Evolutionary conservation across 2,329 filamentous ascomycete species (phyloP), one percentile per base, ranked within the genome.

Genomic region (Sclerotiophoma versabilis): DNA sequence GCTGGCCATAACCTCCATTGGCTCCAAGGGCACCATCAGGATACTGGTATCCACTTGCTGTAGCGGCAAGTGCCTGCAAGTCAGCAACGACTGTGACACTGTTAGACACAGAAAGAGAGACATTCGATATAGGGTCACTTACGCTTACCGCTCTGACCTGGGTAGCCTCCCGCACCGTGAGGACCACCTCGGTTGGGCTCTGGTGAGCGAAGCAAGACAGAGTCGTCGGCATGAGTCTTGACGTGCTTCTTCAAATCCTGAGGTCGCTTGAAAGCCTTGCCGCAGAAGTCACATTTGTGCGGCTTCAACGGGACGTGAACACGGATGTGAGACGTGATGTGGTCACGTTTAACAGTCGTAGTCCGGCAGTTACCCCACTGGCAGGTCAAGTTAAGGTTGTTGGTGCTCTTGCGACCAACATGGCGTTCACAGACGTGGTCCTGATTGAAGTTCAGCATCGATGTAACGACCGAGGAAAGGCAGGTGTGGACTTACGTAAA

Each of bases 171-270:
- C 25, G 64, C 70, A 44, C 69, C 71, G 52, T 74, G 72, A 26
- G 67, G 65, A 54, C 70, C 74, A 58, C 76, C 74, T 69, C 78
- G 76, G 65, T 81, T 82, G 22, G 85, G 83, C 66, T 87, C 84
- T 4, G 86, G 86, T 37, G 85, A 88, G 65, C 84, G 82, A 57
- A 86, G 81, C 58, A 86, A 81, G 33, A 96, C 91, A 34, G 92
- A 96, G 78, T 97, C 93, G 72, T 98, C 93, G 67, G 93, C 93
- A 74, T 98, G 93, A 4, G 93, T 98, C 87, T 98, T 99, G 77
- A 98, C 92, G 76, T 99, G 95, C 82, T 99, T 99, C 87, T 99
- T 98, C 69, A 99, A 77, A 81, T 99, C 95, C 80, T 99, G 95
- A 2, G 95, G 95, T 27, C 95, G 90, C 86, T 99, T 99, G 84